Conservation (phyloP, 1,284 basidiomycete genomes). For the Afroboletus lepidellus region DNA sequence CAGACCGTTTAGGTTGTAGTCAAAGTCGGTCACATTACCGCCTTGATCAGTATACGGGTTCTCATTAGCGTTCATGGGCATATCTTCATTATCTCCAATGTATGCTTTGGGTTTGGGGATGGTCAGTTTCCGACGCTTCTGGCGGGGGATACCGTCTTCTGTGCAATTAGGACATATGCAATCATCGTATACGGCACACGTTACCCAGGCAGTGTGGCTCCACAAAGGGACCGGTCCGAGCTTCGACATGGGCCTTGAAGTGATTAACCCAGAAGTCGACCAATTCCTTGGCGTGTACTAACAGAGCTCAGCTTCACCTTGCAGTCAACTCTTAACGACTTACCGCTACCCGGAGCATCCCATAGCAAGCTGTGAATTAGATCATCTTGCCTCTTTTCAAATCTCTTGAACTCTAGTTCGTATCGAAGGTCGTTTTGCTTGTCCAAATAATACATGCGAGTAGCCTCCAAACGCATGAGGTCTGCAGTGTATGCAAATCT, state of each 20-base stretch:
- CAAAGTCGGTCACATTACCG: slow-evolving; percentile 23
- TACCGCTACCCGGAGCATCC: slow-evolving; percentile 65
- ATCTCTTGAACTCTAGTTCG: slow-evolving; percentile 50
- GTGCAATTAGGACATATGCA: slow-evolving; percentile 1
- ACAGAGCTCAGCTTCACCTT: slow-evolving; percentile 8
- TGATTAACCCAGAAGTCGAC: slow-evolving; percentile 71
- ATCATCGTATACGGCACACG: neutral
- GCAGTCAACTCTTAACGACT: slow-evolving; percentile 25
- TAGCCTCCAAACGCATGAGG: slow-evolving; percentile 40
- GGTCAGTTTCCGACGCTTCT: slow-evolving; percentile 29
- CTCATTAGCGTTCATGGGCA: neutral
- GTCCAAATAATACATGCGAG: slow-evolving; percentile 65
- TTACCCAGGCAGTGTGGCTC: slow-evolving; percentile 36
- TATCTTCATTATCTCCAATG: neutral
- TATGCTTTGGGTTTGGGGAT: neutral
- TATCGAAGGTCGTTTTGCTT: slow-evolving; percentile 54
- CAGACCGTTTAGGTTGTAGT: slow-evolving; percentile 29
- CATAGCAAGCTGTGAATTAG: slow-evolving; percentile 64
- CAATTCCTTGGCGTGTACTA: slow-evolving; percentile 64
- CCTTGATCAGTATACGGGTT: slow-evolving; percentile 6
- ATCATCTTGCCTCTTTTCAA: slow-evolving; percentile 53
- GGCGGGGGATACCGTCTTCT: slow-evolving; percentile 18
- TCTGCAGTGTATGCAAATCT: neutral
- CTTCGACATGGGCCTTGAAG: slow-evolving; percentile 65
- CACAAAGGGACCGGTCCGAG: slow-evolving; percentile 51